phyloP scores from a whole-genome alignment of 495 filamentous ascomycete species.

The Trichoderma orchidacearum region DNA sequence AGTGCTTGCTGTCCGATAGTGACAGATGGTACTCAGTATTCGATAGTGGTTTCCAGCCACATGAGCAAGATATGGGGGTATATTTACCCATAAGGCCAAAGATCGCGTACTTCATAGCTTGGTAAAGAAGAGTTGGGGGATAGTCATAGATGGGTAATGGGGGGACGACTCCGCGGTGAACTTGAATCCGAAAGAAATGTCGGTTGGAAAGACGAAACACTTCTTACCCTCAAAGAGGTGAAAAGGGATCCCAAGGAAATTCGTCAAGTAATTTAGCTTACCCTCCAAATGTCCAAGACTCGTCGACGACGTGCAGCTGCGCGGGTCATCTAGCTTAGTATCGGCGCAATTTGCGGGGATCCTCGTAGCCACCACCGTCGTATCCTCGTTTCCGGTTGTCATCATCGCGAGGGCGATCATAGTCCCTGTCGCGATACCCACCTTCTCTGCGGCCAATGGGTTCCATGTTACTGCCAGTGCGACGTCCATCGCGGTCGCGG shows the following conservation, averaged over 20 bases:
- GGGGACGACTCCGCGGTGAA: neutral
- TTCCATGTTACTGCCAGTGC: conserved; percentile 56
- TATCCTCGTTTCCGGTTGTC: conserved; percentile 48
- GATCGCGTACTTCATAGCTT: neutral
- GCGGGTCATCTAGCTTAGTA: conserved; percentile 37
- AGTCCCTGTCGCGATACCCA: conserved; percentile 26
- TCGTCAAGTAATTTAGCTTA: conserved; percentile 10
- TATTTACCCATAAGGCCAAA: neutral
- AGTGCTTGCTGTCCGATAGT: neutral
- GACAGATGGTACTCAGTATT: neutral
- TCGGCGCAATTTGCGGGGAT: conserved; percentile 64
- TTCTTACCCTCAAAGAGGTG: conserved; percentile 46
- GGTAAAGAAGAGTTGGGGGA: neutral
- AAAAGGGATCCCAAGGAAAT: conserved; percentile 19
- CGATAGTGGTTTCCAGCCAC: neutral
- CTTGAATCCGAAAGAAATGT: neutral
- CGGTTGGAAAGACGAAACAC: neutral
- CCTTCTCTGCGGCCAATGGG: conserved; percentile 43
- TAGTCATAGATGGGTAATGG: too few relatives aligned
- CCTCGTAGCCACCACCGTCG: conserved; percentile 59
- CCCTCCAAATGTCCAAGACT: conserved; percentile 26
- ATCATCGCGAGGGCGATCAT: conserved; percentile 32
- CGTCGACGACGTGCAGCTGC: conserved; percentile 9
- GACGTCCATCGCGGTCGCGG: conserved; percentile 38
- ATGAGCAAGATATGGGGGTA: neutral